A percentile compares a stretch with the other conserved stretches of the same genome.
phyloP scores from a whole-genome alignment of 257 asterid genomes.

The Catharanthus roseus region DNA sequence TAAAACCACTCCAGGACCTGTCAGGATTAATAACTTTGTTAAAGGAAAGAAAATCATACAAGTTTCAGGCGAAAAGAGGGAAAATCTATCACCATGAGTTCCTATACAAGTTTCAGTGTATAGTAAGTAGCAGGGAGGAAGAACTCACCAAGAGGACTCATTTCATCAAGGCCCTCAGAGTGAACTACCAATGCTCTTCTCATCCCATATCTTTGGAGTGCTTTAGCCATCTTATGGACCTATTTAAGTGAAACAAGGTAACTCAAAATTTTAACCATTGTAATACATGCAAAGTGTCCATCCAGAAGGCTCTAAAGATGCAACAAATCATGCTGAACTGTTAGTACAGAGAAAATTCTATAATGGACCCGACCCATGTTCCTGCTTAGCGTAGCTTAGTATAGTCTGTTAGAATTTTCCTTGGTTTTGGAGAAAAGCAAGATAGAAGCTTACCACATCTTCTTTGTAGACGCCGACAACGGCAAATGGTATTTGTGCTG shows the following conservation, averaged over 20 bases:
- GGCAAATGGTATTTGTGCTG: conserved; percentile 62
- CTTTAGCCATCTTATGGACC: conserved; percentile 77
- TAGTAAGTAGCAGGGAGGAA: neutral
- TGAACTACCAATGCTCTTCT: conserved; percentile 75
- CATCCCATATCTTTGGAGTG: conserved; percentile 74
- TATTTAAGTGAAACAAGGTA: conserved; percentile 23
- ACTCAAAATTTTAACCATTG: too few relatives aligned
- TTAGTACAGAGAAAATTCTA: too few relatives aligned
- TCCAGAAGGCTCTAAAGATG: neutral
- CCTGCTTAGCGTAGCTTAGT: too few relatives aligned
- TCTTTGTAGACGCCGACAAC: conserved; percentile 74
- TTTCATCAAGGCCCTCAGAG: conserved; percentile 77
- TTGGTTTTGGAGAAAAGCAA: neutral
- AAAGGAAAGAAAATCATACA: neutral
- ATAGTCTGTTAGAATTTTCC: too few relatives aligned
- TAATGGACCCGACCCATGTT: too few relatives aligned
- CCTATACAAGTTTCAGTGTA: neutral
- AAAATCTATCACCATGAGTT: neutral
- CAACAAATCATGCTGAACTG: neutral
- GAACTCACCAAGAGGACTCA: conserved; percentile 80
- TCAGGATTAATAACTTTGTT: neutral
- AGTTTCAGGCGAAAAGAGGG: conserved; percentile 4
- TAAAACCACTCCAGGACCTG: conserved; percentile 75
- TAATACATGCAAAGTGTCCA: neutral
- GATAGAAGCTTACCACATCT: conserved; percentile 40